Evolutionary conservation across 371 early-diverging fungal species (phyloP).

Genomic region (Apophysomyces ossiformis): DNA sequence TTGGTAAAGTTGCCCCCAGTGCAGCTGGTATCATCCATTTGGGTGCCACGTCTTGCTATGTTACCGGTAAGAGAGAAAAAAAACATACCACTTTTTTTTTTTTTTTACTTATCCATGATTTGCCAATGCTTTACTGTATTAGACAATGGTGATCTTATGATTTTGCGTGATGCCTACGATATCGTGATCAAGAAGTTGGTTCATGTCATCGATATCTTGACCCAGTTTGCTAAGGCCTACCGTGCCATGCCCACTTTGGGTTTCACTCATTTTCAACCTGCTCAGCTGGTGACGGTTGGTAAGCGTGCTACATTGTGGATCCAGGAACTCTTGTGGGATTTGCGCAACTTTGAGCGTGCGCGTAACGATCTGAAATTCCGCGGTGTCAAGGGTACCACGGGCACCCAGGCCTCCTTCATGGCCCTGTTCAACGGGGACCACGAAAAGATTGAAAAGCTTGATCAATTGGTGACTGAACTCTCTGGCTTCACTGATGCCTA

Average conservation of each 20-base stretch:
- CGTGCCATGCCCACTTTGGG: constrained; percentile 93
- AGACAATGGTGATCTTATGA: constrained; percentile 96
- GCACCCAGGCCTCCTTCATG: constrained; percentile 98
- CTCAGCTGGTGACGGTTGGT: constrained; percentile 97
- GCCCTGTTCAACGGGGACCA: constrained; percentile 95
- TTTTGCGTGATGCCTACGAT: constrained; percentile 93
- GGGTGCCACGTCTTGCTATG: constrained; percentile 98
- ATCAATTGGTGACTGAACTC: constrained; percentile 87
- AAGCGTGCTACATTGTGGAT: constrained; percentile 97
- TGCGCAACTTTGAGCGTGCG: constrained; percentile 91
- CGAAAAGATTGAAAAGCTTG: constrained; percentile 90
- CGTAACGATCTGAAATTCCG: constrained; percentile 91
- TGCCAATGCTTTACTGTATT: not conserved
- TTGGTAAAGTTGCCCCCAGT: constrained; percentile 87
- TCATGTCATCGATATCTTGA: constrained; percentile 77
- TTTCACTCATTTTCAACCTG: constrained; percentile 98
- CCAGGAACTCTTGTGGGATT: constrained; percentile 94
- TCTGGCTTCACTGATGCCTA: constrained; percentile 86
- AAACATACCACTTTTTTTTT: not conserved
- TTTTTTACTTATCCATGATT: not conserved
- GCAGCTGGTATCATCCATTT: constrained; percentile 97
- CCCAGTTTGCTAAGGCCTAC: constrained; percentile 80
- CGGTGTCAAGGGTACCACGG: constrained; percentile 99
- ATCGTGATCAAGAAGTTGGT: constrained; percentile 90
- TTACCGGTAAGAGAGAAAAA: constrained; percentile 62